phyloP scores from a whole-genome alignment of 2,329 filamentous ascomycete genomes.

The Venturia effusa region DNA sequence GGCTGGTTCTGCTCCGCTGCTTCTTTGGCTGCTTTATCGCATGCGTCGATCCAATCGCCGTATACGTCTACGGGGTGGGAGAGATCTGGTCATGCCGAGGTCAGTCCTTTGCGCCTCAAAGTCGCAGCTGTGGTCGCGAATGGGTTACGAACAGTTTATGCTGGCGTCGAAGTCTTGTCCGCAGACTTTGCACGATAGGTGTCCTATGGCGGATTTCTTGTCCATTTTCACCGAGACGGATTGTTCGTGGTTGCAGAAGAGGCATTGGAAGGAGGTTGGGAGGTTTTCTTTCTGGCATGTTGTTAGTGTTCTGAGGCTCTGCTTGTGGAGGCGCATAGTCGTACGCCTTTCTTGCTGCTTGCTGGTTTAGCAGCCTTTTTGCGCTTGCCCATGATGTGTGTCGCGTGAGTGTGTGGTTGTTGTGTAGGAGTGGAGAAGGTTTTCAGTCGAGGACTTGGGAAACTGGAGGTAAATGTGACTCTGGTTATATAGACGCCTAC shows the following conservation, averaged over 20 bases:
- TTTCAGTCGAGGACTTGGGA: neutral
- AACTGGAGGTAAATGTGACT: neutral
- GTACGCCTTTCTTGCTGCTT: slow-evolving; percentile 7
- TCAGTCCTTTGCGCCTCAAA: slow-evolving; percentile 6
- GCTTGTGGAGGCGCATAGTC: neutral
- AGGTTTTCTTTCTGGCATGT: slow-evolving; percentile 49
- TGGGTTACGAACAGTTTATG: slow-evolving; percentile 64
- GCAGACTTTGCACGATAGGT: slow-evolving; percentile 83
- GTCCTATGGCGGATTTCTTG: slow-evolving; percentile 80
- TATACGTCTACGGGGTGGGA: slow-evolving; percentile 92
- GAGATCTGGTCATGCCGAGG: slow-evolving; percentile 49
- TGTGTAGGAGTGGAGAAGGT: neutral
- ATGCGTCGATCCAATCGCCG: slow-evolving; percentile 97
- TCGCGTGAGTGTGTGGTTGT: neutral
- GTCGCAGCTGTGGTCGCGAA: neutral
- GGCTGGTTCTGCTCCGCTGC: slow-evolving; percentile 29
- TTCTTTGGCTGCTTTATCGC: slow-evolving; percentile 59
- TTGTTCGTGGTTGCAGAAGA: slow-evolving; percentile 98
- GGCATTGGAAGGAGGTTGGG: slow-evolving; percentile 80
- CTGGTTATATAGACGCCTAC: neutral
- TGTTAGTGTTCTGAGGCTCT: neutral
- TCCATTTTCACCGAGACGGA: slow-evolving; percentile 85
- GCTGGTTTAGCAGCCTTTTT: slow-evolving; percentile 12
- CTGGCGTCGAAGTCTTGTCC: slow-evolving; percentile 87
- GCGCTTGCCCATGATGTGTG: slow-evolving; percentile 10